Percentiles rank a stretch among this genome's conserved stretches.
Evolutionary conservation across 345 rosid species (phyloP).

Genomic region (Physaria fendleri): DNA sequence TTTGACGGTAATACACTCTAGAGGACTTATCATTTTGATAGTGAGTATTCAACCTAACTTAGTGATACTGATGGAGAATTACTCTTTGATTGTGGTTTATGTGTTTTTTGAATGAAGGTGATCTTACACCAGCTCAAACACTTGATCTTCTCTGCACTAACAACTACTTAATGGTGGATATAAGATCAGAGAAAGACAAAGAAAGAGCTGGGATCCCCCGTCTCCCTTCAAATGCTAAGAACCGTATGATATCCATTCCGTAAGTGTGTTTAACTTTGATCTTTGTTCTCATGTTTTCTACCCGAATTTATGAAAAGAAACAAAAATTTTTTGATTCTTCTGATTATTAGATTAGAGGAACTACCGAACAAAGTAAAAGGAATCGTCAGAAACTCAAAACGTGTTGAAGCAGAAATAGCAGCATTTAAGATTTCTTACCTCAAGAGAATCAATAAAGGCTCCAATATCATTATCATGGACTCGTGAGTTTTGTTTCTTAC

Average conservation of each 20-base stretch:
- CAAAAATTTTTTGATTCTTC: neutral
- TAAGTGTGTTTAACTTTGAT: too few relatives aligned
- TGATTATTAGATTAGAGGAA: slow-evolving; percentile 60
- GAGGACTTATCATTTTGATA: too few relatives aligned
- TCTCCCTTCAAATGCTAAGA: slow-evolving; percentile 86
- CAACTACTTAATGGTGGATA: slow-evolving; percentile 66
- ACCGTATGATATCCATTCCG: slow-evolving; percentile 73
- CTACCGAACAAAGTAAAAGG: slow-evolving; percentile 72
- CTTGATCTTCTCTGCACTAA: slow-evolving; percentile 57
- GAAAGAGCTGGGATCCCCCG: slow-evolving; percentile 81
- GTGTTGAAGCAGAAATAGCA: slow-evolving; percentile 85
- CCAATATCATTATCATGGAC: slow-evolving; percentile 78
- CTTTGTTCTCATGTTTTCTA: too few relatives aligned
- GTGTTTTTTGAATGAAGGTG: slow-evolving; percentile 46
- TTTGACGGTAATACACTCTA: too few relatives aligned
- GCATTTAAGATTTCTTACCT: slow-evolving; percentile 86
- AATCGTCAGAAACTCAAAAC: slow-evolving; percentile 58
- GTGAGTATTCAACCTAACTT: too few relatives aligned
- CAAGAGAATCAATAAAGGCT: slow-evolving; percentile 77
- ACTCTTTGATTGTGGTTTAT: too few relatives aligned
- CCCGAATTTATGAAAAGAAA: too few relatives aligned
- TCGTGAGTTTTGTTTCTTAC: too few relatives aligned
- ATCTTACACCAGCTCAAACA: slow-evolving; percentile 76
- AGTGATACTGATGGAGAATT: too few relatives aligned
- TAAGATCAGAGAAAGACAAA: slow-evolving; percentile 86